Evolutionary conservation across 805 yeast species (phyloP).

Genomic region (Barnettozyma siamensis): DNA sequence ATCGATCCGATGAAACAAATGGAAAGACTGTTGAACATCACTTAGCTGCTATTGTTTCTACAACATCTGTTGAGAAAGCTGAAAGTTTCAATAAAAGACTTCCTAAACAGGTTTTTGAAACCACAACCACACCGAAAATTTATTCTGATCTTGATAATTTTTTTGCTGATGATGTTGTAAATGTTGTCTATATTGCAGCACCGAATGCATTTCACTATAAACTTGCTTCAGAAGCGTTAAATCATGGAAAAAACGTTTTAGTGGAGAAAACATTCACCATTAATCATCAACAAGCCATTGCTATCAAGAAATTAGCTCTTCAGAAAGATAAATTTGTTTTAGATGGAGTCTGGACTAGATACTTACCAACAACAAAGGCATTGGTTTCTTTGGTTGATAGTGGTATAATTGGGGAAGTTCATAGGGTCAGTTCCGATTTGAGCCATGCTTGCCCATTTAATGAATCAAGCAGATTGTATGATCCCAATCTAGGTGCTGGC

Average conservation of each 20-base stretch:
- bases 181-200: conserved; percentile 48
- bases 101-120: neutral
- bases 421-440: conserved; percentile 39
- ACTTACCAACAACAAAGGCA: conserved; percentile 40
- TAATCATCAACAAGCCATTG: conserved; percentile 38
- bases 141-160: conserved; percentile 37
- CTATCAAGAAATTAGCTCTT: conserved; percentile 38
- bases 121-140: neutral
- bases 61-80: conserved; percentile 1
- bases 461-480: conserved; percentile 33
- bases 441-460: conserved; percentile 32
- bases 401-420: conserved; percentile 40
- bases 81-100: neutral
- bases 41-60: neutral
- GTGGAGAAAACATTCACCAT: conserved; percentile 53
- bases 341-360: conserved; percentile 59
- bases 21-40: neutral
- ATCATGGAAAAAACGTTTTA: conserved; percentile 43
- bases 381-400: conserved; percentile 34
- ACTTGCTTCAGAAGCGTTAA: conserved; percentile 37
- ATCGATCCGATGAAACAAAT: neutral
- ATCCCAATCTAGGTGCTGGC: conserved; percentile 49
- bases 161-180: conserved; percentile 36
- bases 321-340: conserved; percentile 39
- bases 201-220: conserved; percentile 49